A percentile compares a stretch with the other conserved stretches of the same genome.
These are phyloP conservation scores for Ephemerocybe angulata DNA, from an alignment of 768 basidiomycete species.

Conservation along the genomic window DNA sequence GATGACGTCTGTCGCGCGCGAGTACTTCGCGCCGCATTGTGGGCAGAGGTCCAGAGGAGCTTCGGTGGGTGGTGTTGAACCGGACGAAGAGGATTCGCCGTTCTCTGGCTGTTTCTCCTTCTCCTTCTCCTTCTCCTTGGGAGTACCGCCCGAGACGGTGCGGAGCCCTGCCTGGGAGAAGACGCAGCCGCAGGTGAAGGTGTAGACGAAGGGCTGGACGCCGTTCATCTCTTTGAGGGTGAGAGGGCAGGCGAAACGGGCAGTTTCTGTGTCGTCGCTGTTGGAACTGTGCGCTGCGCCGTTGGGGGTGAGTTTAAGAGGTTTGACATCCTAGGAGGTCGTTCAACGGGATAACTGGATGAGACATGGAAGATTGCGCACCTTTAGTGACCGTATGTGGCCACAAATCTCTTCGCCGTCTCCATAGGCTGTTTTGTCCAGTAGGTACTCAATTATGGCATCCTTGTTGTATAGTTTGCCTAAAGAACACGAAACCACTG, in stretches of 20 bases:
- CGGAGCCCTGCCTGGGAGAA: slow-evolving; percentile 84
- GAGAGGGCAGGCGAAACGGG: slow-evolving; percentile 87
- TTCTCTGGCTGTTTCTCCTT: slow-evolving; percentile 25
- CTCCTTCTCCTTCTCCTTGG: slow-evolving; percentile 26
- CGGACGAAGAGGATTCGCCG: slow-evolving; percentile 16
- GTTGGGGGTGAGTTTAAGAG: slow-evolving; percentile 76
- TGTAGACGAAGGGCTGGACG: slow-evolving; percentile 79
- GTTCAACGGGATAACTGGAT: not conserved
- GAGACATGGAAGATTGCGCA: slow-evolving; percentile 33
- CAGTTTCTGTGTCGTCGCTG: slow-evolving; percentile 39
- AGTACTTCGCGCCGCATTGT: slow-evolving; percentile 72
- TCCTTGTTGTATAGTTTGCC: slow-evolving; percentile 98
- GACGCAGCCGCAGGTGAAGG: slow-evolving; percentile 84
- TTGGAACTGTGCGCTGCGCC: slow-evolving; percentile 45
- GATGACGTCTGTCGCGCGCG: slow-evolving; percentile 50
- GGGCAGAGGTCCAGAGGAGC: slow-evolving; percentile 60
- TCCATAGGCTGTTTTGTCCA: slow-evolving; percentile 80
- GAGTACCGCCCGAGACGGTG: slow-evolving; percentile 45
- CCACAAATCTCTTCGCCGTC: slow-evolving; percentile 92
- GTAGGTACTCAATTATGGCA: slow-evolving; percentile 82
- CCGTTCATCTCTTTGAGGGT: slow-evolving; percentile 96
- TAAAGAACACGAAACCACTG: slow-evolving; percentile 85
- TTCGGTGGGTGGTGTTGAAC: slow-evolving; percentile 18
- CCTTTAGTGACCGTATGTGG: slow-evolving; percentile 87
- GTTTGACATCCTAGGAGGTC: slow-evolving; percentile 71